Percentiles rank a stretch among this genome's conserved stretches.
These are phyloP conservation scores for Termitomyces heimii DNA, from an alignment of 768 basidiomycete genomes.

Conservation along the genomic window DNA sequence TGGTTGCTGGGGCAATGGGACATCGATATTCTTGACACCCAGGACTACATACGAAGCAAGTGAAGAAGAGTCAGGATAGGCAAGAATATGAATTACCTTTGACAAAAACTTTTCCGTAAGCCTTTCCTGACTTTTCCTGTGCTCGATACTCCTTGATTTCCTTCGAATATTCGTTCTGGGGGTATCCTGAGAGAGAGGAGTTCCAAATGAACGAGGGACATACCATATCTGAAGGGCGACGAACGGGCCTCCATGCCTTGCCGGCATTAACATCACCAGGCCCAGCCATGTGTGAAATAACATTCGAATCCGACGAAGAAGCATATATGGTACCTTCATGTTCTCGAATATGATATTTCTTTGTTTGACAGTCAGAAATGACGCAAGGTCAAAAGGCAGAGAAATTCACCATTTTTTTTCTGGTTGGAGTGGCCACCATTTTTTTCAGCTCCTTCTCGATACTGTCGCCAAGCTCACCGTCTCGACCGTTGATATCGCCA, in stretches of 20 bases:
- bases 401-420: conserved; percentile 36
- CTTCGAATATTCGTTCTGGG: conserved; percentile 88
- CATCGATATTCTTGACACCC: conserved; percentile 61
- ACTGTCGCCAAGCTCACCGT: conserved; percentile 57
- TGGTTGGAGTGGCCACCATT: conserved; percentile 38
- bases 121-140: conserved; percentile 73
- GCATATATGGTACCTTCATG: conserved; percentile 76
- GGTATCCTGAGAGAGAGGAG: conserved; percentile 4
- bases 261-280: conserved; percentile 83
- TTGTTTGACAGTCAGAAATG: conserved; percentile 15
- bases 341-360: conserved; percentile 82
- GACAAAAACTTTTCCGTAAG: conserved; percentile 91
- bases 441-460: conserved; percentile 72
- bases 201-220: conserved; percentile 13
- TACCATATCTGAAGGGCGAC: conserved; percentile 94
- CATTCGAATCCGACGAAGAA: conserved; percentile 66
- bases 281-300: conserved; percentile 60
- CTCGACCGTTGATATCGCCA: conserved; percentile 23
- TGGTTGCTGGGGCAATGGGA: conserved; percentile 74
- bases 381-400: conserved; percentile 2
- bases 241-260: conserved; percentile 80
- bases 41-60: conserved; percentile 49
- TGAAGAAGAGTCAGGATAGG: not conserved
- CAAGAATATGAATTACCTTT: conserved; percentile 50
- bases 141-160: conserved; percentile 79